phyloP scores from a whole-genome alignment of 352 stramenopile genomes.

The Pythium graminicola region DNA sequence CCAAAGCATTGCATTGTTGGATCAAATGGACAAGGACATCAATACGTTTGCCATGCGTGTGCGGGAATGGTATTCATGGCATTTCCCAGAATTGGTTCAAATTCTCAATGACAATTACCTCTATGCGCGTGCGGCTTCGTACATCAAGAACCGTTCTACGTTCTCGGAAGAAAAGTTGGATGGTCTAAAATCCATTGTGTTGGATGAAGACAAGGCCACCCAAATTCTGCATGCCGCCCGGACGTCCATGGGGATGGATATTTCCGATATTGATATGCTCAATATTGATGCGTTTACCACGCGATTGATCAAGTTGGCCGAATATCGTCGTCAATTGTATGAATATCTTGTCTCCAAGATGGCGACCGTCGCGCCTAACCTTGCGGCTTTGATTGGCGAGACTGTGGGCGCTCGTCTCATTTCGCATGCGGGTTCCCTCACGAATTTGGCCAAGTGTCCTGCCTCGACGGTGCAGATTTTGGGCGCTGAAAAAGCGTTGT shows the following conservation, averaged over 20 bases:
- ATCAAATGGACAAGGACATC: slow-evolving; percentile 99
- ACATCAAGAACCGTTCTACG: slow-evolving; percentile 92
- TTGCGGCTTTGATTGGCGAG: slow-evolving; percentile 98
- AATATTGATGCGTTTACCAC: slow-evolving; percentile 99
- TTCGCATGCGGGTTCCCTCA: slow-evolving; percentile 98
- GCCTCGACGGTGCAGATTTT: slow-evolving; percentile 99
- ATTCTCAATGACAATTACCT: slow-evolving; percentile 99
- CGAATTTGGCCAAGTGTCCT: slow-evolving; percentile 98
- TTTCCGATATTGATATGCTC: slow-evolving; percentile 98
- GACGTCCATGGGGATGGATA: slow-evolving; percentile 99
- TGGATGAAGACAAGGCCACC: slow-evolving; percentile 96
- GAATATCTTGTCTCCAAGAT: slow-evolving; percentile 97
- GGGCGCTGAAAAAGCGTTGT: slow-evolving; percentile 99
- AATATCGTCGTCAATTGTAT: slow-evolving; percentile 96
- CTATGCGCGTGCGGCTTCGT: slow-evolving; percentile 95
- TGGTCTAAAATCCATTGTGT: slow-evolving; percentile 89
- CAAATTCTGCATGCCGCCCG: slow-evolving; percentile 92
- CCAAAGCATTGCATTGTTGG: slow-evolving; percentile 98
- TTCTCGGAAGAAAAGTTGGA: slow-evolving; percentile 78
- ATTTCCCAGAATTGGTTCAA: slow-evolving; percentile 99
- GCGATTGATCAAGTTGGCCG: slow-evolving; percentile 97
- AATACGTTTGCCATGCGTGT: slow-evolving; percentile 99
- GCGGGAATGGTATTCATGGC: slow-evolving; percentile 99
- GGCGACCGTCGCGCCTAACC: slow-evolving; percentile 97
- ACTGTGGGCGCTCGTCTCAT: slow-evolving; percentile 99